Evolutionary conservation across 192 early-diverging fungal genomes (phyloP).

Genomic region (Mortierella hygrophila): DNA sequence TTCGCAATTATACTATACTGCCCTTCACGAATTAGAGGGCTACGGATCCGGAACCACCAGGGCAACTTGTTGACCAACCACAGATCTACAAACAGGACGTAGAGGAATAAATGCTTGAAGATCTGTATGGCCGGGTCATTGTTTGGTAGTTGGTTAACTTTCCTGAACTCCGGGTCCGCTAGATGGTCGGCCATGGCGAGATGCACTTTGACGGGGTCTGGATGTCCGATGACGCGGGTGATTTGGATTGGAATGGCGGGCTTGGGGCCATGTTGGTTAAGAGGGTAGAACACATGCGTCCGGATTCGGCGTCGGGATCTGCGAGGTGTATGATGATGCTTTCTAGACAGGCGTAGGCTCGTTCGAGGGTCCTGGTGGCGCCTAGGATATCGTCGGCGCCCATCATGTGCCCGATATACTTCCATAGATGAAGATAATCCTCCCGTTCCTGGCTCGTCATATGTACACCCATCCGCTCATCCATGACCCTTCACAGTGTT

Average conservation of each 20-base stretch:
- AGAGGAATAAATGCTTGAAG: background rate
- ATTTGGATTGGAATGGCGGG: background rate
- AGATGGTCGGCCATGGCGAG: slow-evolving; percentile 11
- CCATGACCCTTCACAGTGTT: slow-evolving; percentile 17
- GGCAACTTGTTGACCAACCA: background rate
- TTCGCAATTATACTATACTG: background rate
- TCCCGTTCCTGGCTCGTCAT: slow-evolving; percentile 40
- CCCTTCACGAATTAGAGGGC: background rate
- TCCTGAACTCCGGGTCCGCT: background rate
- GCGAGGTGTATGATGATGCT: slow-evolving; percentile 7
- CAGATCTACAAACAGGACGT: background rate
- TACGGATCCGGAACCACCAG: background rate
- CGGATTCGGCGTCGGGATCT: background rate
- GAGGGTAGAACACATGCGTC: background rate
- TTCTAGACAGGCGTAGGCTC: background rate
- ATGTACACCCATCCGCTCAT: slow-evolving; percentile 15
- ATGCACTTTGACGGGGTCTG: background rate
- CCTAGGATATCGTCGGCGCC: slow-evolving; percentile 41
- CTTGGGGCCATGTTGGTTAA: background rate
- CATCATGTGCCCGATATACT: slow-evolving; percentile 59
- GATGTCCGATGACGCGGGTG: background rate
- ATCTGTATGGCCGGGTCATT: background rate
- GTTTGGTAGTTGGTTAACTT: background rate
- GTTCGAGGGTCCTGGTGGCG: background rate
- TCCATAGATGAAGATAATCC: slow-evolving; percentile 60